Percentiles rank a stretch among this genome's conserved stretches.
Conservation (phyloP, 305 asterid species). For the Fraxinus sp. region DNA sequence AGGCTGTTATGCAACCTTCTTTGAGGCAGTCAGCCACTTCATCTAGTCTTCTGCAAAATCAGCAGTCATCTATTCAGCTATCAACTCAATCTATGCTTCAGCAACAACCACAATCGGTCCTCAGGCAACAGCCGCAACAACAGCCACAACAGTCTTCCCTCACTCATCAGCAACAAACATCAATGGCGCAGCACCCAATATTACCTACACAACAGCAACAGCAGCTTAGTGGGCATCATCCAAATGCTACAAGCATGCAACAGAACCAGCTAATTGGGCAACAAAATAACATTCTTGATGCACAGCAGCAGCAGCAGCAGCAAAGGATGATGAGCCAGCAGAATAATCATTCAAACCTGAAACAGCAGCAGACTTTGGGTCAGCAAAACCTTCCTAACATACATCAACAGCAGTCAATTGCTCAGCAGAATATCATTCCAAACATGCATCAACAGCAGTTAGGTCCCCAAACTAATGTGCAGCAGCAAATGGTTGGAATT, state of each 20-base stretch:
- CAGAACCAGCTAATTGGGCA: slow-evolving; percentile 75
- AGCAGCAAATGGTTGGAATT: slow-evolving; percentile 75
- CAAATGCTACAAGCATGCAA: slow-evolving; percentile 58
- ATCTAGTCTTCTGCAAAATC: slow-evolving; percentile 70
- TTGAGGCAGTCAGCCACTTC: slow-evolving; percentile 66
- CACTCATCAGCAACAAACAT: slow-evolving; percentile 66
- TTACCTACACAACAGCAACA: slow-evolving; percentile 61
- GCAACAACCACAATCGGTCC: slow-evolving; percentile 78
- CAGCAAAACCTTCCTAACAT: slow-evolving; percentile 65
- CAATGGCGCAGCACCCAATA: slow-evolving; percentile 62
- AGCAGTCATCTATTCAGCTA: slow-evolving; percentile 70
- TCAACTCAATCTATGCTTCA: slow-evolving; percentile 73
- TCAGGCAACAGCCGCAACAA: slow-evolving; percentile 74
- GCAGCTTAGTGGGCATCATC: slow-evolving; percentile 67
- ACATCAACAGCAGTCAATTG: slow-evolving; percentile 53
- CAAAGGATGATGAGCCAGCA: slow-evolving; percentile 74
- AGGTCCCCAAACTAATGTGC: slow-evolving; percentile 62
- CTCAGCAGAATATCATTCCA: slow-evolving; percentile 29
- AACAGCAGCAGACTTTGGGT: slow-evolving; percentile 59
- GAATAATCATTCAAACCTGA: slow-evolving; percentile 52
- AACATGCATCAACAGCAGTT: slow-evolving; percentile 64
- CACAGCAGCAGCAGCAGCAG: slow-evolving; percentile 61
- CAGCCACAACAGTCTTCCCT: slow-evolving; percentile 64
- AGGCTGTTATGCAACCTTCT: slow-evolving; percentile 76
- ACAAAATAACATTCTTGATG: slow-evolving; percentile 60